Base-by-base conservation (phyloP, 352 stramenopile genomes). In the Hyaloperonospora arabidopsidis region DNA sequence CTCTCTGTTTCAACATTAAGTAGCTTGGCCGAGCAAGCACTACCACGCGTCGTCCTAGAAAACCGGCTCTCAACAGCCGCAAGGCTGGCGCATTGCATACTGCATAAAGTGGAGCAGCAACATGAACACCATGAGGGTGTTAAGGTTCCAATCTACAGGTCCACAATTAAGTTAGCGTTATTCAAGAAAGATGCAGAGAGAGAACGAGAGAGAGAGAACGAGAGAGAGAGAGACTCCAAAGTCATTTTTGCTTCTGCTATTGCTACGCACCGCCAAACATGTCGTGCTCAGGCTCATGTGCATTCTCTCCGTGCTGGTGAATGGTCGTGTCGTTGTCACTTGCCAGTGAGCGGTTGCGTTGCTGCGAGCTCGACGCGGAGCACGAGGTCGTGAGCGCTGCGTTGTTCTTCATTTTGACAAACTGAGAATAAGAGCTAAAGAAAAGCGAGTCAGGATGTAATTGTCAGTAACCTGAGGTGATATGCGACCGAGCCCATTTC, bases 71-170 rank as follows among this genome's bases (percentile, higher is more conserved):
- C 25, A 93, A 60, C 84, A 93, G 17, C 80, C 83, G 50, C 84
- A 93, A 1, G 73, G 81, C n/a, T 74, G 70, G 32, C 79, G 81
- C 84, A 93, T 92, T 14, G 80, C 77, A 57, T 92, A 89, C 55
- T 91, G 81, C 79, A 93, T 87, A 18, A 93, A 89, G 59, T 93
- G 79, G 32, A 93, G 66, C 59, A 90, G 48, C 49, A 93, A 63
- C 68, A 93, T 76, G 59, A 90, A 87, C 70, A 83, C 75, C 73
- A 93, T 86, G 23, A 93, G 55, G 60, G 81, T 82, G 70, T 90
- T 92, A 18, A 93, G 70, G 62, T 93, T 93, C 63, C 57, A 70
- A 49, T 91, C 78, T 89, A 52, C 13, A 7, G 7, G 3, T 29
- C 3, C 25, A 29, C 25, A 29, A 29, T 29, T 29, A 3, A 29